Conservation (phyloP, 306 rosid genomes). For the Arachis hypogaea region DNA sequence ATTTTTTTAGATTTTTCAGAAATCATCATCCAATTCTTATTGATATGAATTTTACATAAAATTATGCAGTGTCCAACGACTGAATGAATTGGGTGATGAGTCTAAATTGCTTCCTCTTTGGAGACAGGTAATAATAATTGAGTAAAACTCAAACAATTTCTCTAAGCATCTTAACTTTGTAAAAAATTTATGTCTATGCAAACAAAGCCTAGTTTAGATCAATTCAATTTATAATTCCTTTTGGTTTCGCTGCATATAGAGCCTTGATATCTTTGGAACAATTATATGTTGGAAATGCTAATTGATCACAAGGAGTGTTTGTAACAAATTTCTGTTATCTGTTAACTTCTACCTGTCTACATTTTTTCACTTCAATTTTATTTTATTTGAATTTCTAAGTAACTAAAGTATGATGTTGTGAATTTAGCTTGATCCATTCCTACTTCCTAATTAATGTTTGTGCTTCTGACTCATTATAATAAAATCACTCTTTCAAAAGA, state of each 20-base stretch:
- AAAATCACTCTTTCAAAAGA: background rate
- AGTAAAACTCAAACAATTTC: no score
- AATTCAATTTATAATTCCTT: no score
- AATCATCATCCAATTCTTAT: background rate
- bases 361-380: no score
- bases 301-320: conserved; percentile 69
- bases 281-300: conserved; percentile 77
- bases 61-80: conserved; percentile 66
- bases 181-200: no score
- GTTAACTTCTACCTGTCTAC: no score
- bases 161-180: no score
- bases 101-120: conserved; percentile 85
- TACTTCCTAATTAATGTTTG: conserved; percentile 53
- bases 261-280: conserved; percentile 91
- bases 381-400: no score
- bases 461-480: conserved; percentile 10
- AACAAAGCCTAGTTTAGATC: no score
- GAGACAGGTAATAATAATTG: conserved; percentile 64
- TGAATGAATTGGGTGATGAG: conserved; percentile 71
- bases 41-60: background rate
- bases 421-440: conserved; percentile 79
- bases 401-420: no score
- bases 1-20: conserved; percentile 10
- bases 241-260: conserved; percentile 60
- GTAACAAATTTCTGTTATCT: background rate